Evolutionary conservation across 2,329 filamentous ascomycete genomes (phyloP).

Genomic region (Trichoderma afroharzianum): DNA sequence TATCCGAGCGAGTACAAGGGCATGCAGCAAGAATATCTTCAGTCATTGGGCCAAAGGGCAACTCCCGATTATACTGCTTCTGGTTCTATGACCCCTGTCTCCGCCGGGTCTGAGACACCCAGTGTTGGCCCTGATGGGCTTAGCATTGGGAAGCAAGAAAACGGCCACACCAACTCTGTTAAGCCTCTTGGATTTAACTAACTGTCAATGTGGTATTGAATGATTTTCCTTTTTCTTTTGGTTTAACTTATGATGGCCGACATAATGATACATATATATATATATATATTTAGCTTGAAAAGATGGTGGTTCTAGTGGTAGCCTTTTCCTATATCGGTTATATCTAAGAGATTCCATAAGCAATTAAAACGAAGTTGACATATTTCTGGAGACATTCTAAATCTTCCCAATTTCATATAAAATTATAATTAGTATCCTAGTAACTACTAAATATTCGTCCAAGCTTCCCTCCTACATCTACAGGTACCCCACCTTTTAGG

Average conservation of each 20-base stretch:
- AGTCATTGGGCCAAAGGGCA: constrained; percentile 1
- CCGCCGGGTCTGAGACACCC: neutral
- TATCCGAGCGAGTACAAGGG: constrained; percentile 21
- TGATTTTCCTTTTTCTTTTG: neutral
- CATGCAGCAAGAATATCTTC: constrained; percentile 18
- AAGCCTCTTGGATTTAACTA: neutral
- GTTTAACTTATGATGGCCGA: neutral
- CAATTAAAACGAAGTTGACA: neutral
- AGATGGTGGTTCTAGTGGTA: neutral
- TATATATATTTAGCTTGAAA: neutral
- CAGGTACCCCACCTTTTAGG: constrained; percentile 5
- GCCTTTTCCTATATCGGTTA: neutral
- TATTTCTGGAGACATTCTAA: neutral
- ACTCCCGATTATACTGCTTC: neutral
- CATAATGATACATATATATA: neutral
- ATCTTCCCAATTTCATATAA: neutral
- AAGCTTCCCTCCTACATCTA: constrained; percentile 7
- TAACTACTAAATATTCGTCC: neutral
- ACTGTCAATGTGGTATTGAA: neutral
- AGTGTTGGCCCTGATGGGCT: neutral
- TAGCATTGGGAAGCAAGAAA: neutral
- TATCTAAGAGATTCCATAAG: neutral
- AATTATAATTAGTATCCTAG: neutral
- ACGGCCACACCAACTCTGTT: neutral
- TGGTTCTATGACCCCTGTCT: neutral